Percentiles rank a stretch among this genome's conserved stretches.
phyloP scores from a whole-genome alignment of 1,284 basidiomycete species.

The Fomitopsis palustris region DNA sequence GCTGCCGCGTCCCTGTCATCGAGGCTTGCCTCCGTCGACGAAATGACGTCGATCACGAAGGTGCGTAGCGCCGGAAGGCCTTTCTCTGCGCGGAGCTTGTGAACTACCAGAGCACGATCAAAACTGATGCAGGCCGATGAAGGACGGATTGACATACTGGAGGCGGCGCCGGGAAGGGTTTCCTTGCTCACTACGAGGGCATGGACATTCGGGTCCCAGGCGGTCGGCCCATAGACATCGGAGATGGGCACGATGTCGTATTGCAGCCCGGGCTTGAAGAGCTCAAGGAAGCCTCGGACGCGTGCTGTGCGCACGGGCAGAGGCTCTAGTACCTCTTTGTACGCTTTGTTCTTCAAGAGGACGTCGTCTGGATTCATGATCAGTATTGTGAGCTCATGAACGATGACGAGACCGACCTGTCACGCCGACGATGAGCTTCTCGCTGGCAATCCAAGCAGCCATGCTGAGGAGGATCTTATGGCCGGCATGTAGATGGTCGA shows the following conservation, averaged over 20 bases:
- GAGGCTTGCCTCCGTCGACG: conserved; percentile 50
- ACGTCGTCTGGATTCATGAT: conserved; percentile 50
- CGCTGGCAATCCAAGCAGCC: conserved; percentile 75
- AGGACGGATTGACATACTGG: conserved; percentile 47
- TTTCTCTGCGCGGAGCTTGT: conserved; percentile 51
- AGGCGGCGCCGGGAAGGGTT: conserved; percentile 71
- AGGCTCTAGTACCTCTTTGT: conserved; percentile 69
- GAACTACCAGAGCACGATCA: conserved; percentile 43
- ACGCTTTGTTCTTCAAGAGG: conserved; percentile 73
- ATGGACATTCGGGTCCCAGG: conserved; percentile 79
- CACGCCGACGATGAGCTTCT: conserved; percentile 88
- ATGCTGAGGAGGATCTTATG: conserved; percentile 97
- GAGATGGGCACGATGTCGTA: conserved; percentile 69
- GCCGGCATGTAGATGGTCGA: conserved; percentile 96
- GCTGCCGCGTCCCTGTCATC: conserved; percentile 62
- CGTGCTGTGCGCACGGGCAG: conserved; percentile 51
- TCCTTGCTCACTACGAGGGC: conserved; percentile 87
- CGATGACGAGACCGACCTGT: conserved; percentile 50
- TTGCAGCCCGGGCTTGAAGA: conserved; percentile 61
- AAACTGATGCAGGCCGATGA: background rate
- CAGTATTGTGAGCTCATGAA: conserved; percentile 1
- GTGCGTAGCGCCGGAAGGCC: conserved; percentile 58
- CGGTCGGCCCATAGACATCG: conserved; percentile 89
- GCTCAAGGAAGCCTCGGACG: conserved; percentile 61
- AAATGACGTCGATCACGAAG: conserved; percentile 87